Percentiles rank a stretch among this genome's conserved stretches.
Conservation (phyloP, 352 stramenopile genomes). For the Phytopythium helicoides region DNA sequence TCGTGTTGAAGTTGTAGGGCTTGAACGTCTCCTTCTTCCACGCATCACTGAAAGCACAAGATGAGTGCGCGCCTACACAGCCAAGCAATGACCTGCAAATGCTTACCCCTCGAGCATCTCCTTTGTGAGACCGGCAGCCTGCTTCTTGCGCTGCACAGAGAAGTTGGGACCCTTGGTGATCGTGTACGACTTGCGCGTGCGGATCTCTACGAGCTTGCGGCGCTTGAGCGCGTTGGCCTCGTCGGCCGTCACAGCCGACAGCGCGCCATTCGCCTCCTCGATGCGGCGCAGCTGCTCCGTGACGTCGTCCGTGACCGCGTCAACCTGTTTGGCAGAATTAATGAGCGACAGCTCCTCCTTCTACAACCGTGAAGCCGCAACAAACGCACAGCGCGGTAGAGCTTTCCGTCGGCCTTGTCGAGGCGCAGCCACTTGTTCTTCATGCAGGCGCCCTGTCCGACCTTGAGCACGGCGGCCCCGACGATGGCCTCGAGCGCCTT, state of each 20-base stretch:
- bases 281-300: conserved; percentile 88
- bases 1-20: conserved; percentile 98
- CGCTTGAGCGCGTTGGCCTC: conserved; percentile 82
- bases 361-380: conserved; percentile 8
- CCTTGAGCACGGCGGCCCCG: conserved; percentile 88
- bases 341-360: conserved; percentile 4
- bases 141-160: conserved; percentile 92
- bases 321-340: conserved; percentile 43
- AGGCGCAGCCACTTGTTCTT: conserved; percentile 98
- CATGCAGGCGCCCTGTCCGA: conserved; percentile 96
- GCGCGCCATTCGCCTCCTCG: conserved; percentile 42
- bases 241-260: conserved; percentile 66
- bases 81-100: background rate
- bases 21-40: conserved; percentile 98
- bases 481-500: conserved; percentile 81
- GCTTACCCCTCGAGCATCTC: conserved; percentile 96
- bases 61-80: conserved; percentile 7
- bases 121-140: conserved; percentile 97
- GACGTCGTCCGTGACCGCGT: conserved; percentile 59
- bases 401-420: conserved; percentile 87
- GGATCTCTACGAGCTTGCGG: conserved; percentile 76
- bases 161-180: conserved; percentile 94
- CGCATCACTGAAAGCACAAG: conserved; percentile 47
- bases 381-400: conserved; percentile 72
- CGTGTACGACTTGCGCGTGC: conserved; percentile 93